Percentiles rank a stretch among this genome's conserved stretches.
phyloP scores from a whole-genome alignment of 2,329 filamentous ascomycete species.

The Ceratocystis albifundus region DNA sequence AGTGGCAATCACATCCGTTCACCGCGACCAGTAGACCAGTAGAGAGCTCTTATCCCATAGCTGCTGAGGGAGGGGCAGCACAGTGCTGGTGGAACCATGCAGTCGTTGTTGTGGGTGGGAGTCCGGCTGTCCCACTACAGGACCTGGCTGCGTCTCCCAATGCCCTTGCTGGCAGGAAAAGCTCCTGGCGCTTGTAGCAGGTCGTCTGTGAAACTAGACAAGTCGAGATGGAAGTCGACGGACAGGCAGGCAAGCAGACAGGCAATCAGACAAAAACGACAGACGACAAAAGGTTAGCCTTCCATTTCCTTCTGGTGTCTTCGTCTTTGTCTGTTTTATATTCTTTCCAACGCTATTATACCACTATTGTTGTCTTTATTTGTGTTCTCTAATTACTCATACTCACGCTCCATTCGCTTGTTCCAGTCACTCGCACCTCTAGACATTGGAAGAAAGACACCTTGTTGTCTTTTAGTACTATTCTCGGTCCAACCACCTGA shows the following conservation, averaged over 20 bases:
- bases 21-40: background rate
- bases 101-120: background rate
- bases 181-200: background rate
- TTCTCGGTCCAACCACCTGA: background rate
- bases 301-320: background rate
- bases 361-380: background rate
- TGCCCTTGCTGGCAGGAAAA: background rate
- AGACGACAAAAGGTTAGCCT: background rate
- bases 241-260: background rate
- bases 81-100: background rate
- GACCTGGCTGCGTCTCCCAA: background rate
- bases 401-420: background rate
- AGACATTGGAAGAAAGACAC: slow-evolving; percentile 1
- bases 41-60: background rate
- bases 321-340: background rate
- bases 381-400: background rate
- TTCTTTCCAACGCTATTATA: background rate
- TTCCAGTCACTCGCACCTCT: background rate
- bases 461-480: background rate
- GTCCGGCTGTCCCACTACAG: background rate
- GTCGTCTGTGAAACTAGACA: slow-evolving; percentile 5
- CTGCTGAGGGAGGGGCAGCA: background rate
- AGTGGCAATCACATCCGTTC: background rate
- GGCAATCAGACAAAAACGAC: background rate
- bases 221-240: background rate